phyloP scores from a whole-genome alignment of 768 basidiomycete genomes.

The Holtermanniella nyarrowii region DNA sequence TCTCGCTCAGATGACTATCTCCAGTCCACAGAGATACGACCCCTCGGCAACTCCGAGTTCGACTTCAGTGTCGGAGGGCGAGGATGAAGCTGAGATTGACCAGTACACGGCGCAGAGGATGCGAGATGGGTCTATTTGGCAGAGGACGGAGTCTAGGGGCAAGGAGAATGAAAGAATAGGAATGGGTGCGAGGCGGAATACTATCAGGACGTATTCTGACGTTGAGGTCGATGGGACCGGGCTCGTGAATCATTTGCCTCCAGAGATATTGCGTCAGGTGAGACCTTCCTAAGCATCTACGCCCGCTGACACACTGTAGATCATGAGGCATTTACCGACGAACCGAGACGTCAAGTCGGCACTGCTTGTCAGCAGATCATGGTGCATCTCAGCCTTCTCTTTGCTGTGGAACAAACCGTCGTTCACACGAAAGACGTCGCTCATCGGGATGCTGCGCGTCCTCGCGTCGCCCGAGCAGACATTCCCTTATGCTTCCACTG shows the following conservation, averaged over 20 bases:
- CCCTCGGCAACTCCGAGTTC: slow-evolving; percentile 15
- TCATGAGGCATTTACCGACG: slow-evolving; percentile 70
- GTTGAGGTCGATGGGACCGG: slow-evolving; percentile 2
- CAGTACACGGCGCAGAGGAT: not conserved
- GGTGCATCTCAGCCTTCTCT: slow-evolving; percentile 94
- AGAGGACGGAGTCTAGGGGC: slow-evolving; percentile 8
- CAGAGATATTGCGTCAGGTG: slow-evolving; percentile 77
- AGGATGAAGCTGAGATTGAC: slow-evolving; percentile 9
- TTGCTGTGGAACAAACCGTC: slow-evolving; percentile 86
- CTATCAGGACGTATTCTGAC: not conserved
- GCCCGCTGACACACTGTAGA: slow-evolving; percentile 33
- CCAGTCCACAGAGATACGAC: not conserved
- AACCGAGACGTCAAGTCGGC: slow-evolving; percentile 62
- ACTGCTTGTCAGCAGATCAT: slow-evolving; percentile 73
- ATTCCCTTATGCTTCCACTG: slow-evolving; percentile 77
- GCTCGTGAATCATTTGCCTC: slow-evolving; percentile 49
- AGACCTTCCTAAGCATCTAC: not conserved
- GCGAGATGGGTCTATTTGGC: slow-evolving; percentile 1
- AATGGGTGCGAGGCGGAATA: too few relatives aligned
- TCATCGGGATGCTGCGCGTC: slow-evolving; percentile 67
- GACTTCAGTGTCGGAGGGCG: slow-evolving; percentile 19
- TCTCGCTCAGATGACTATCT: not conserved
- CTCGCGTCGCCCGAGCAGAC: slow-evolving; percentile 54
- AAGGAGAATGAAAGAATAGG: slow-evolving; percentile 10
- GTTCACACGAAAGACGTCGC: slow-evolving; percentile 57